These are phyloP conservation scores for Tubosaeta sp. DNA, from an alignment of 768 basidiomycete genomes.

Conservation along the genomic window DNA sequence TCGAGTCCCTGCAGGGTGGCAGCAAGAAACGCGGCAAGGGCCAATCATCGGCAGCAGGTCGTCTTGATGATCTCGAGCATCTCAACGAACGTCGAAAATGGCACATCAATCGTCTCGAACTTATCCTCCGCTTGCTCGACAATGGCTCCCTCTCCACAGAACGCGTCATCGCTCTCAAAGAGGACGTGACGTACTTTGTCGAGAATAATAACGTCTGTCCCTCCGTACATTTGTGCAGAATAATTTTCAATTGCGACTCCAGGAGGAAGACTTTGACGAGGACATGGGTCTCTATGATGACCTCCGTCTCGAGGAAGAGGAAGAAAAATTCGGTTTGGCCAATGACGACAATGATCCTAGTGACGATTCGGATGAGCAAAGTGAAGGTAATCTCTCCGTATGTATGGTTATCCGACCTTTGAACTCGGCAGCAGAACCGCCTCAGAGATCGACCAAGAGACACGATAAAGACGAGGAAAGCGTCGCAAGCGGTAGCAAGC, in stretches of 20 bases:
- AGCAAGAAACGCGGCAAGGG: slow-evolving; percentile 85
- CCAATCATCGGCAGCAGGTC: slow-evolving; percentile 58
- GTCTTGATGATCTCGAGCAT: slow-evolving; percentile 78
- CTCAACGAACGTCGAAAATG: slow-evolving; percentile 93
- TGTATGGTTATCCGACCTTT: not conserved
- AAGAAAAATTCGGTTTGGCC: slow-evolving; percentile 83
- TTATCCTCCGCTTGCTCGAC: slow-evolving; percentile 88
- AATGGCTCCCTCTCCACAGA: slow-evolving; percentile 88
- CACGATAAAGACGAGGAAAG: slow-evolving; percentile 71
- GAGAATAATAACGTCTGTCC: slow-evolving; percentile 87
- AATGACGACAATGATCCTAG: slow-evolving; percentile 65
- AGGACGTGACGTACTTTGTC: slow-evolving; percentile 95
- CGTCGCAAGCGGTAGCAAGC: slow-evolving; percentile 62
- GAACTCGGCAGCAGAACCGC: slow-evolving; percentile 44
- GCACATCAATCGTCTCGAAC: slow-evolving; percentile 90
- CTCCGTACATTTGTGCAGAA: slow-evolving; percentile 2
- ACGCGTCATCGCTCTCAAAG: slow-evolving; percentile 76
- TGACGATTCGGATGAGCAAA: slow-evolving; percentile 69
- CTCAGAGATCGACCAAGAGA: slow-evolving; percentile 69
- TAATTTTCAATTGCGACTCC: slow-evolving; percentile 18
- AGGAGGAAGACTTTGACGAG: slow-evolving; percentile 98
- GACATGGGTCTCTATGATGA: slow-evolving; percentile 98
- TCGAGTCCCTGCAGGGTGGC: slow-evolving; percentile 74
- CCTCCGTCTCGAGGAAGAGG: slow-evolving; percentile 94
- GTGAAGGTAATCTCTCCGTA: slow-evolving; percentile 54